phyloP scores from a whole-genome alignment of 306 rosid genomes.

The Casuarina glauca region DNA sequence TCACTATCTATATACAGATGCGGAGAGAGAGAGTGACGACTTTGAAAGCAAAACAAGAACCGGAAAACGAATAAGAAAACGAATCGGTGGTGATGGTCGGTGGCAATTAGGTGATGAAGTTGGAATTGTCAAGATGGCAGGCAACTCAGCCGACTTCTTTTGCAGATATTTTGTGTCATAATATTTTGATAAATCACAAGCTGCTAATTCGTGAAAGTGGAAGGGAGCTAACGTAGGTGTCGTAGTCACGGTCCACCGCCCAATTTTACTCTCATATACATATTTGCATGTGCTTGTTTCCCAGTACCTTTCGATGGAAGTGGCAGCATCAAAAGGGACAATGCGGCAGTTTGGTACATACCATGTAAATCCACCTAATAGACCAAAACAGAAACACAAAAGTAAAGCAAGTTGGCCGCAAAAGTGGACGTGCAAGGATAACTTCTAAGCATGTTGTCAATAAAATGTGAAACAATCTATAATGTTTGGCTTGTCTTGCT shows the following conservation, averaged over 20 bases:
- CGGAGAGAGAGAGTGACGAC: background rate
- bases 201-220: background rate
- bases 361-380: background rate
- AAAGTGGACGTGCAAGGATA: no score
- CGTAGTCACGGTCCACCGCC: conserved; percentile 4
- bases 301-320: background rate
- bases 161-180: background rate
- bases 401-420: background rate
- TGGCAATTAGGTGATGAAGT: conserved; percentile 1
- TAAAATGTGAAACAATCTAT: no score
- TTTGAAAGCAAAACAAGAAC: background rate
- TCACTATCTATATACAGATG: background rate
- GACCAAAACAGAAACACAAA: background rate
- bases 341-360: no score
- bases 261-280: background rate
- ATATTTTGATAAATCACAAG: no score
- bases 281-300: background rate
- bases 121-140: background rate
- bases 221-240: background rate
- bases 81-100: conserved; percentile 20
- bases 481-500: no score
- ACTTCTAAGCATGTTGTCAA: no score
- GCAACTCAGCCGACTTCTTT: conserved; percentile 17
- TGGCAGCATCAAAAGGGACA: background rate
- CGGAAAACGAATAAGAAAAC: background rate